phyloP scores from a whole-genome alignment of 1,284 basidiomycete genomes.

The Xerocomus nothofagi region DNA sequence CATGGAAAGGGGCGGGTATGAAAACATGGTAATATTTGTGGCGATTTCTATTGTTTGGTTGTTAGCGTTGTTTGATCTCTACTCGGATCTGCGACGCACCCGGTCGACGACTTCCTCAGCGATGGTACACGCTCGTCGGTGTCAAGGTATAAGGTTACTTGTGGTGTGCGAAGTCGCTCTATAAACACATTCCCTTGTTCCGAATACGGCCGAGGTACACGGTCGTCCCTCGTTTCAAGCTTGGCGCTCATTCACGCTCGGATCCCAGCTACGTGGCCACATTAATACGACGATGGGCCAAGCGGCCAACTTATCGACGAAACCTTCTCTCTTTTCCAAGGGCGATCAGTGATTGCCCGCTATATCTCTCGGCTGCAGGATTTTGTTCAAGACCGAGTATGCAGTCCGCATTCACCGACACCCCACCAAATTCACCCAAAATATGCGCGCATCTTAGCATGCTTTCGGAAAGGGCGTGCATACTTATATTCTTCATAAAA shows the following conservation, averaged over 20 bases:
- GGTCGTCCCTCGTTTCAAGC: no score
- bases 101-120: neutral
- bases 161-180: neutral
- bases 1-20: no score
- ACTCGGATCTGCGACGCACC: neutral
- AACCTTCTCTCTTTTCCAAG: neutral
- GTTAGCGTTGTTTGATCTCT: neutral
- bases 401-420: constrained; percentile 61
- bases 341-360: neutral
- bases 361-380: neutral
- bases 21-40: no score
- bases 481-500: constrained; percentile 50
- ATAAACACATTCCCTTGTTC: neutral
- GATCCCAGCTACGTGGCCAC: neutral
- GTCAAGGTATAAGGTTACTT: neutral
- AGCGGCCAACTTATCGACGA: neutral
- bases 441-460: constrained; percentile 68
- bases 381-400: constrained; percentile 40
- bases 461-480: constrained; percentile 62
- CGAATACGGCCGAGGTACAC: no score
- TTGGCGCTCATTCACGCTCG: neutral
- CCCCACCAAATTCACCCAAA: constrained; percentile 64
- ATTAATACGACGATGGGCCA: neutral
- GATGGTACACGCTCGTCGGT: neutral
- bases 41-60: no score